These are phyloP conservation scores for Backusella westeae DNA, from an alignment of 192 early-diverging fungal species.

Conservation along the genomic window DNA sequence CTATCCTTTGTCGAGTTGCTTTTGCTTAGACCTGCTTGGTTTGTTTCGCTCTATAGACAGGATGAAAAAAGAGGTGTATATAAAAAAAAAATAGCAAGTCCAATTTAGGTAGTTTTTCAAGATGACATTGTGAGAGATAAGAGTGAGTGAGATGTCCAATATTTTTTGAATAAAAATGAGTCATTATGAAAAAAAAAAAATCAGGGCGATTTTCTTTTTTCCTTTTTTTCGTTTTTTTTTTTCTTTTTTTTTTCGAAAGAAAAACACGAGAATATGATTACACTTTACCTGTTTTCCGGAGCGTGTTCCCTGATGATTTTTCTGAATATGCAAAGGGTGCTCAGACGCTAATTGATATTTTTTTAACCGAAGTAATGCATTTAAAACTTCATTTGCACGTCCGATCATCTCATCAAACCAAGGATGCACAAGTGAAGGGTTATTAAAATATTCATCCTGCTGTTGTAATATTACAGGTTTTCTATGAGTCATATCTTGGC, in stretches of 20 bases:
- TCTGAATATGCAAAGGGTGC: not conserved
- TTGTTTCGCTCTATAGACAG: not conserved
- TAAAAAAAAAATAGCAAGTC: not conserved
- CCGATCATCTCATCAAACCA: constrained; percentile 32
- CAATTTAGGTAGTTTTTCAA: not conserved
- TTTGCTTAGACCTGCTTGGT: not conserved
- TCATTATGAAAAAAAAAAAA: constrained; percentile 1
- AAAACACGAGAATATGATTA: not conserved
- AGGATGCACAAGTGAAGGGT: constrained; percentile 10
- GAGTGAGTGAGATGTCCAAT: not conserved
- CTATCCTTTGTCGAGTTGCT: not conserved
- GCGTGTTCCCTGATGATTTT: not conserved
- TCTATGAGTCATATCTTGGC: not conserved
- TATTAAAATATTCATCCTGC: constrained; percentile 14
- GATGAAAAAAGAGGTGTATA: not conserved
- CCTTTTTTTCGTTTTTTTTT: not conserved
- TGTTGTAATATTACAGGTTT: not conserved
- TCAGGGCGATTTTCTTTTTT: not conserved
- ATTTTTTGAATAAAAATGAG: constrained; percentile 8
- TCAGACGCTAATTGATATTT: constrained; percentile 28
- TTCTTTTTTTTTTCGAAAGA: not conserved
- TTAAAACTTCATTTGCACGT: constrained; percentile 30
- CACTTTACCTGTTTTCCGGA: not conserved
- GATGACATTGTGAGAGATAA: not conserved
- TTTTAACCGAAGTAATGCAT: constrained; percentile 28